Evolutionary conservation across 1,284 basidiomycete species (phyloP), one percentile per base, ranked within the genome.

Genomic region (Apiotrichum brassicae): DNA sequence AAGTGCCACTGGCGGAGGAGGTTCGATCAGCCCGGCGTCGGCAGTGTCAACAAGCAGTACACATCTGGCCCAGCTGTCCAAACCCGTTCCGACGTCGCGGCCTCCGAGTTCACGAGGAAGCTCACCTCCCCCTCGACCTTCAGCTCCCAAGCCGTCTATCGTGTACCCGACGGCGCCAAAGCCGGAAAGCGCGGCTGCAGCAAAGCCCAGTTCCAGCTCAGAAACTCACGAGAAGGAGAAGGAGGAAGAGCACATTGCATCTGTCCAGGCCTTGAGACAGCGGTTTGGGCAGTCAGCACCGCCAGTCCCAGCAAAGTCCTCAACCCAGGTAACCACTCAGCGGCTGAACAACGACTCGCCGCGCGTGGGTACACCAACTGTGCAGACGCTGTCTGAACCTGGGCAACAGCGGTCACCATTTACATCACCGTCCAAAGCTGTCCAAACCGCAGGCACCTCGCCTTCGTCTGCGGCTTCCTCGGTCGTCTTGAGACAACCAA

Each of bases 261-360:
- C 63, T 2, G 64, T 66, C 35, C 56, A 55, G 46, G 44, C 61
- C 6, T 39, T 66, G 9, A 42, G 61, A 18, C 59, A 57, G 19
- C 43, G 58, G 0, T 66, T 63, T 39, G 48, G 37, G 22, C 22
- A 33, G 18, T 30, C 19, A 19, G n/a, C 26, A 20, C 7, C 35
- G 13, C n/a, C n/a, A n/a, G n/a, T n/a, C n/a, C n/a, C n/a, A 18
- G 19, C n/a, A 19, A n/a, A 18, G 2, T 14, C 41, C 13, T 20
- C 19, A 30, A 12, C 30, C 4, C 28, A 30, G 28, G 14, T 14
- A 9, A 30, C 8, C 28, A 8, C 28, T 9, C 28, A 30, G 9
- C 28, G 28, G 9, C 9, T 30, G 28, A 14, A 30, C 9, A 30
- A 30, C 14, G 28, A 30, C 28, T 9, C 28, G 14, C 28, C 14